A percentile compares a stretch with the other conserved stretches of the same genome.
phyloP scores from a whole-genome alignment of 2,329 filamentous ascomycete species.

The Beauveria sp. region DNA sequence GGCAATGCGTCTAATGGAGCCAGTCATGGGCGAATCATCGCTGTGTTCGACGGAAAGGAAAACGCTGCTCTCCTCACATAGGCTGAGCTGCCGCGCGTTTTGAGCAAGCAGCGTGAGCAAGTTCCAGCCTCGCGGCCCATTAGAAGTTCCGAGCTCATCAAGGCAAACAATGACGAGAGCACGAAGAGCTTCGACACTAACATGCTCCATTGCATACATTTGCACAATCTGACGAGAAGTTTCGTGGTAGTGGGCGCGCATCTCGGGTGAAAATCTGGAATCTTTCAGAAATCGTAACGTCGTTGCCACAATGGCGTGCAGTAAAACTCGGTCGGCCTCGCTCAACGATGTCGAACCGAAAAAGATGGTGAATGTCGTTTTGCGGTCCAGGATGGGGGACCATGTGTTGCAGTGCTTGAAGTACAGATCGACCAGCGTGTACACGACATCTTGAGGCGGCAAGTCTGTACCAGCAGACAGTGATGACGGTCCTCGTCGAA shows the following conservation, averaged over 20 bases:
- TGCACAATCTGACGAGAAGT: constrained; percentile 32
- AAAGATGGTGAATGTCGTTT: constrained; percentile 32
- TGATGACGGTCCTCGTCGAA: constrained; percentile 20
- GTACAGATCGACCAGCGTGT: constrained; percentile 52
- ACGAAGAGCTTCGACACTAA: constrained; percentile 30
- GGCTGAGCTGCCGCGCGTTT: constrained; percentile 30
- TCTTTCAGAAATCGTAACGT: constrained; percentile 36
- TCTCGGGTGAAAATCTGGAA: constrained; percentile 28
- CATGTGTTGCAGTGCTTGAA: constrained; percentile 59
- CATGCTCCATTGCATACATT: constrained; percentile 34
- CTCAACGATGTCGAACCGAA: constrained; percentile 32
- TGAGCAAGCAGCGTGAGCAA: constrained; percentile 31
- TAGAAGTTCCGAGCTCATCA: constrained; percentile 35
- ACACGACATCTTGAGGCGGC: constrained; percentile 52
- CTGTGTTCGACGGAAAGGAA: constrained; percentile 26
- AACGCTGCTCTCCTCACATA: constrained; percentile 32
- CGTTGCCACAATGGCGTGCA: constrained; percentile 37
- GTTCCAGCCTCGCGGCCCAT: constrained; percentile 35
- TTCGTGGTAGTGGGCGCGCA: constrained; percentile 31
- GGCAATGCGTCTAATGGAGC: constrained; percentile 27
- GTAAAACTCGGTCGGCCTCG: constrained; percentile 32
- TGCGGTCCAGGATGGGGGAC: constrained; percentile 39
- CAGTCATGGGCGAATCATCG: constrained; percentile 25
- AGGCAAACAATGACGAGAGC: constrained; percentile 34
- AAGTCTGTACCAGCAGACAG: constrained; percentile 39